Conservation (phyloP, 2,329 filamentous ascomycete genomes). For the Clonostachys byssicola region DNA sequence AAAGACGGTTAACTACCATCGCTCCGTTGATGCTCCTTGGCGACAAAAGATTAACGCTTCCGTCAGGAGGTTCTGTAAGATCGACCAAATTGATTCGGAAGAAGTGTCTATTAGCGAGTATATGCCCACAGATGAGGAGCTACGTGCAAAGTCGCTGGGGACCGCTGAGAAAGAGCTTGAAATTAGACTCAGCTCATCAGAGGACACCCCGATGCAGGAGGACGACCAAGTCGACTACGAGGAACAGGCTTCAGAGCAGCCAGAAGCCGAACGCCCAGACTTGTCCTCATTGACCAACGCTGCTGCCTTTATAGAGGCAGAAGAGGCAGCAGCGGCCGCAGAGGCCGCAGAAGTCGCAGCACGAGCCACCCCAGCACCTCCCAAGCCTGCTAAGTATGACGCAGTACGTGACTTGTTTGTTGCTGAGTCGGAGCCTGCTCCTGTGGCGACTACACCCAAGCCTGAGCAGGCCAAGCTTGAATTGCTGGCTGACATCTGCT, state of each 20-base stretch:
- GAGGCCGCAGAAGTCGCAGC: slow-evolving; percentile 1
- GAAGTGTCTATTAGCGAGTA: slow-evolving; percentile 26
- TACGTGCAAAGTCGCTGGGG: slow-evolving; percentile 26
- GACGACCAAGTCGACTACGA: neutral
- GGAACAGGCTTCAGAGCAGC: neutral
- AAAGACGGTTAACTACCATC: slow-evolving; percentile 24
- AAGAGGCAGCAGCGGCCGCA: slow-evolving; percentile 4
- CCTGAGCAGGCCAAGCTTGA: slow-evolving; percentile 18
- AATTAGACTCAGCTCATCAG: slow-evolving; percentile 15
- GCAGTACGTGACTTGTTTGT: slow-evolving; percentile 34
- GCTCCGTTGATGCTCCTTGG: slow-evolving; percentile 23
- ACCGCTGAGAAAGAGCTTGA: slow-evolving; percentile 25
- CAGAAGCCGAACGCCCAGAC: slow-evolving; percentile 2
- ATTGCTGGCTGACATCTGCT: slow-evolving; percentile 26
- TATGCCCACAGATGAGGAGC: slow-evolving; percentile 21
- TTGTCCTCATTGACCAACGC: slow-evolving; percentile 11
- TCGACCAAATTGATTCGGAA: slow-evolving; percentile 20
- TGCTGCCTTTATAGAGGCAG: slow-evolving; percentile 8
- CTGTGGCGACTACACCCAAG: slow-evolving; percentile 8
- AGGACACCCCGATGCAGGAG: slow-evolving; percentile 8
- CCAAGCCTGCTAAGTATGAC: slow-evolving; percentile 14
- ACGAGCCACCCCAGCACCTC: slow-evolving; percentile 2
- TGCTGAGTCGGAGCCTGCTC: slow-evolving; percentile 21
- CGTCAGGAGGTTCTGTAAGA: slow-evolving; percentile 30
- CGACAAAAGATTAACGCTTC: slow-evolving; percentile 25